phyloP scores from a whole-genome alignment of 2,329 filamentous ascomycete species.

The Stachybotrys elegans region DNA sequence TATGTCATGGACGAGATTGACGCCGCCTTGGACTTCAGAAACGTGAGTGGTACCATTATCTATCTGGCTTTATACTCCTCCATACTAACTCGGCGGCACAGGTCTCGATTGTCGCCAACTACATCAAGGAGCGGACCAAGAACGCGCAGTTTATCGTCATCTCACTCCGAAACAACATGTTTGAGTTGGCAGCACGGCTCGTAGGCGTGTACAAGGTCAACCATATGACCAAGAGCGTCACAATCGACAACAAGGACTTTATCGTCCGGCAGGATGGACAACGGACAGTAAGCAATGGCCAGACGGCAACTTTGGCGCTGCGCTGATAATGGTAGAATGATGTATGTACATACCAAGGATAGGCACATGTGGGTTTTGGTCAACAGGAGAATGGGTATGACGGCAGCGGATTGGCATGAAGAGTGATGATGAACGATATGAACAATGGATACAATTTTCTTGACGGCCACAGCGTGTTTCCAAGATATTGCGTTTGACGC shows the following conservation, averaged over 20 bases:
- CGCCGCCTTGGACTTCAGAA: constrained; percentile 93
- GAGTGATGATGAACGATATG: neutral
- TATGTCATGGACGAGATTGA: constrained; percentile 99
- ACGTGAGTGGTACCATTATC: too few relatives aligned
- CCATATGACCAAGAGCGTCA: constrained; percentile 94
- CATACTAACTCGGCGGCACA: constrained; percentile 27
- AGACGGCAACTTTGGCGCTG: constrained; percentile 30
- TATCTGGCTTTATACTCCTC: constrained; percentile 4
- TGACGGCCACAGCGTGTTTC: too few relatives aligned
- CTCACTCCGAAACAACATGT: constrained; percentile 98
- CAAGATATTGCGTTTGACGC: too few relatives aligned
- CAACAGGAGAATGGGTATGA: neutral
- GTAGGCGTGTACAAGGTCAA: constrained; percentile 99
- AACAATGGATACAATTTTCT: too few relatives aligned
- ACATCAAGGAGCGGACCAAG: constrained; percentile 98
- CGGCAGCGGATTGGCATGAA: neutral
- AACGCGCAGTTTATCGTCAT: constrained; percentile 99
- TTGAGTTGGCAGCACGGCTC: constrained; percentile 90
- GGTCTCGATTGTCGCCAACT: constrained; percentile 96
- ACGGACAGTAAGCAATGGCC: constrained; percentile 17
- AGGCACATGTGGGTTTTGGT: neutral
- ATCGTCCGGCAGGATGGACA: constrained; percentile 41
- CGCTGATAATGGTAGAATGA: constrained; percentile 17
- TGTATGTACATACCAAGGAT: constrained; percentile 6
- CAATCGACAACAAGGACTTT: constrained; percentile 80